phyloP scores from a whole-genome alignment of 441 rosid genomes.

The Adansonia grandidieri region DNA sequence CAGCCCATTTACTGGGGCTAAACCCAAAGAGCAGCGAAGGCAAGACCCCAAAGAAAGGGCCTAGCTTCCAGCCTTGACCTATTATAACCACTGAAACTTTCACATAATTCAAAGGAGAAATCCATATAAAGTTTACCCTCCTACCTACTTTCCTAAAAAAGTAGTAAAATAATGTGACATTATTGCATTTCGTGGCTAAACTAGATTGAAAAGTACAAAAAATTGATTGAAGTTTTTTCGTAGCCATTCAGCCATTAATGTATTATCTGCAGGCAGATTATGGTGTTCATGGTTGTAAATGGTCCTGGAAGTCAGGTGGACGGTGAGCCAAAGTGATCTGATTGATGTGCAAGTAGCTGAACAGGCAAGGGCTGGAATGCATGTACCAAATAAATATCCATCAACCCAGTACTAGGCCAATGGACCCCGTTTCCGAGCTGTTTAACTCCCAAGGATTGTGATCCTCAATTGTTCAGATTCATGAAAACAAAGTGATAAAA shows the following conservation, averaged over 20 bases:
- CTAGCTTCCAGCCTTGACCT: too few species aligned
- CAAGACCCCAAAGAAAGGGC: not conserved
- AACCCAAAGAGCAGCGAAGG: not conserved
- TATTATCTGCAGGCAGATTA: not conserved
- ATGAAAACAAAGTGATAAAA: constrained; percentile 1
- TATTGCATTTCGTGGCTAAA: constrained; percentile 1
- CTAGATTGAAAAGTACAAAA: not conserved
- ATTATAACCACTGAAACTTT: too few species aligned
- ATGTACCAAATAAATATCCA: constrained; percentile 17
- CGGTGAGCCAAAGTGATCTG: constrained; percentile 25
- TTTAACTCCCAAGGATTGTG: not conserved
- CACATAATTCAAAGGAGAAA: not conserved
- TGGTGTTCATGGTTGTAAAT: constrained; percentile 15
- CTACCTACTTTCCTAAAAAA: not conserved
- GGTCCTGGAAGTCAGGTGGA: constrained; percentile 12
- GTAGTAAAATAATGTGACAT: constrained; percentile 12
- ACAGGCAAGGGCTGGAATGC: constrained; percentile 15
- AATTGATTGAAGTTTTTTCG: not conserved
- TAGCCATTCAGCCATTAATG: constrained; percentile 22
- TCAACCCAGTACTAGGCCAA: not conserved
- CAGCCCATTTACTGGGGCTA: constrained; percentile 2
- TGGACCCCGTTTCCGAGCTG: constrained; percentile 20
- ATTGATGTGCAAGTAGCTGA: not conserved
- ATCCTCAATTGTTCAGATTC: not conserved
- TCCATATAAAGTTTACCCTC: not conserved